Percentiles rank a stretch among this genome's conserved stretches.
Evolutionary conservation across 2,329 filamentous ascomycete genomes (phyloP).

Genomic region (Aspergillus carbonarius): DNA sequence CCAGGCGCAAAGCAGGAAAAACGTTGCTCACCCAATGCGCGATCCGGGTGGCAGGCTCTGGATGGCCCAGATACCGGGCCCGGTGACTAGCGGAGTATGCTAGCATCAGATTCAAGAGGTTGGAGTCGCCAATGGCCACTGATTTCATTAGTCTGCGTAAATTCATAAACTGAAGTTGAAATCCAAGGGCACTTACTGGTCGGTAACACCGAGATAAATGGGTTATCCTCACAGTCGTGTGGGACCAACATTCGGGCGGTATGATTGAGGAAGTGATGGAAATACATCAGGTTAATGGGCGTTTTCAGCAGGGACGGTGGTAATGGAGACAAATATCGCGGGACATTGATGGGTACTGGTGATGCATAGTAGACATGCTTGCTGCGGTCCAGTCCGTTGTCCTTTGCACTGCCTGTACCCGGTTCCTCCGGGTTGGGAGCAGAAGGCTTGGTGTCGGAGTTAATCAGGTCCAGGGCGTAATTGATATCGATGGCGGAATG

Average conservation of each 20-base stretch:
- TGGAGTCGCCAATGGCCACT: slow-evolving; percentile 49
- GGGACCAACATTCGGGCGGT: slow-evolving; percentile 67
- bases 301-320: slow-evolving; percentile 63
- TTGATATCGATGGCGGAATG: slow-evolving; percentile 60
- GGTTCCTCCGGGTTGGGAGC: slow-evolving; percentile 2
- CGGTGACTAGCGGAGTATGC: slow-evolving; percentile 84
- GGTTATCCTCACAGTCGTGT: slow-evolving; percentile 62
- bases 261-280: slow-evolving; percentile 74
- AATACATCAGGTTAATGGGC: slow-evolving; percentile 77
- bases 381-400: slow-evolving; percentile 50
- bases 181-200: slow-evolving; percentile 51
- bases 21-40: slow-evolving; percentile 75
- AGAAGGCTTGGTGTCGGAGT: slow-evolving; percentile 14
- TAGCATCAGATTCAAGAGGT: slow-evolving; percentile 73
- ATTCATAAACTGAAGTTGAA: background rate
- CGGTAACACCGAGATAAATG: slow-evolving; percentile 61
- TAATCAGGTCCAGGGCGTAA: slow-evolving; percentile 39
- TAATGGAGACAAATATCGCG: slow-evolving; percentile 56
- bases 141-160: slow-evolving; percentile 43
- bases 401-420: background rate
- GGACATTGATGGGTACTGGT: slow-evolving; percentile 65
- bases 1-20: slow-evolving; percentile 64
- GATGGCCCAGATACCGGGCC: slow-evolving; percentile 69
- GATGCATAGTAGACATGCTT: slow-evolving; percentile 68
- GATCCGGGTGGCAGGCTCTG: slow-evolving; percentile 74